A percentile compares a stretch with the other conserved stretches of the same genome.
phyloP scores from a whole-genome alignment of 2,329 filamentous ascomycete genomes.

The Alternaria sp. region DNA sequence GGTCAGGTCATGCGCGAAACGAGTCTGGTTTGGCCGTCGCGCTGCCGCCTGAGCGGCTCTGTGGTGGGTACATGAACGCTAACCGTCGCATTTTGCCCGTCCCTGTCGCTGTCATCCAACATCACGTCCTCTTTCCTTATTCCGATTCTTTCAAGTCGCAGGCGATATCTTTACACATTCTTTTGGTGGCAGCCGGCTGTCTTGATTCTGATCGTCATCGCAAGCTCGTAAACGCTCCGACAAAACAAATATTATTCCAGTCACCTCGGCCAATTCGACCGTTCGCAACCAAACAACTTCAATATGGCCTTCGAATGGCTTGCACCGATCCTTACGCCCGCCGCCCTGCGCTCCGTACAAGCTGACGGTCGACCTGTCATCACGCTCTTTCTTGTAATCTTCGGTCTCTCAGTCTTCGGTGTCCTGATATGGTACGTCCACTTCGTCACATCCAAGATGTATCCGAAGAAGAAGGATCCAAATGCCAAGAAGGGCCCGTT shows the following conservation, averaged over 20 bases:
- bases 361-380: conserved; percentile 81
- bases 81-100: conserved; percentile 22
- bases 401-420: conserved; percentile 64
- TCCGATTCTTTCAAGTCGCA: conserved; percentile 19
- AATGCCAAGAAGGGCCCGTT: conserved; percentile 39
- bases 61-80: conserved; percentile 21
- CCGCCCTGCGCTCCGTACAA: conserved; percentile 44
- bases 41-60: conserved; percentile 26
- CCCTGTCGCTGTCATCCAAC: conserved; percentile 21
- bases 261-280: not conserved
- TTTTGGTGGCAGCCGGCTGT: conserved; percentile 36
- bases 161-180: conserved; percentile 16
- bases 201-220: conserved; percentile 5
- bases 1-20: conserved; percentile 36
- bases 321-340: conserved; percentile 43
- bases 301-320: conserved; percentile 43
- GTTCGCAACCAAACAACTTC: not conserved
- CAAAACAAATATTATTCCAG: not conserved
- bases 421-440: conserved; percentile 39
- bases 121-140: conserved; percentile 16
- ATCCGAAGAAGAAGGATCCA: conserved; percentile 38
- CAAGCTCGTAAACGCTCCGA: conserved; percentile 1
- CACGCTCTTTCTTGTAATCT: conserved; percentile 80
- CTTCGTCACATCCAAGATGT: conserved; percentile 42
- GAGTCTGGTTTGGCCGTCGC: conserved; percentile 34